phyloP scores from a whole-genome alignment of 2,329 filamentous ascomycete genomes.

The Lasiodiplodia gonubiensis region DNA sequence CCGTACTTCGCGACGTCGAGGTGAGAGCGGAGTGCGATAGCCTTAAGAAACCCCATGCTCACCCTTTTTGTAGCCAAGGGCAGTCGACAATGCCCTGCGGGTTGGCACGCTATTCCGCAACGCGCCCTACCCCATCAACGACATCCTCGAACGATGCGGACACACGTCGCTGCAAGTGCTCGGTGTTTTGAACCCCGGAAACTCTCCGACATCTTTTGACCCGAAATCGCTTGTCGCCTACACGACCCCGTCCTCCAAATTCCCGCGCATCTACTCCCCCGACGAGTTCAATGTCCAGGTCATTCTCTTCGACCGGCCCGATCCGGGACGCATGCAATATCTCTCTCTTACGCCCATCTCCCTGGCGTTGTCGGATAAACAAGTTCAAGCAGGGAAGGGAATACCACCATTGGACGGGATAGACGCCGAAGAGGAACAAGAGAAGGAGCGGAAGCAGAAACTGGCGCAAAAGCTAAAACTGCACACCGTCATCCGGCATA shows the following conservation, averaged over 20 bases:
- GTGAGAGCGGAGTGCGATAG: slow-evolving; percentile 57
- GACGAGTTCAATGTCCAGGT: slow-evolving; percentile 77
- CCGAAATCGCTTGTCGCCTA: slow-evolving; percentile 67
- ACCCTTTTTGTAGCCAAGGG: slow-evolving; percentile 62
- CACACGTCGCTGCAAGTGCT: slow-evolving; percentile 83
- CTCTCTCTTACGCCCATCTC: slow-evolving; percentile 90
- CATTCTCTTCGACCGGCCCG: slow-evolving; percentile 85
- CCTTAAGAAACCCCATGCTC: neutral
- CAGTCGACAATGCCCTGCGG: slow-evolving; percentile 86
- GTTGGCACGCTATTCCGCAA: slow-evolving; percentile 82
- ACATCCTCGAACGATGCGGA: slow-evolving; percentile 85
- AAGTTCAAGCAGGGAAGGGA: slow-evolving; percentile 46
- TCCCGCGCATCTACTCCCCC: slow-evolving; percentile 76
- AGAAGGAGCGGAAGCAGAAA: slow-evolving; percentile 65
- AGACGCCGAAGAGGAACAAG: slow-evolving; percentile 74
- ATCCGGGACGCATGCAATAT: slow-evolving; percentile 92
- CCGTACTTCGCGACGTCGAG: slow-evolving; percentile 88
- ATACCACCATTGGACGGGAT: slow-evolving; percentile 58
- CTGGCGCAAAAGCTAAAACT: slow-evolving; percentile 86
- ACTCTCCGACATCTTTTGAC: slow-evolving; percentile 60
- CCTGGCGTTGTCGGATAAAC: slow-evolving; percentile 74
- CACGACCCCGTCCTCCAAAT: slow-evolving; percentile 54
- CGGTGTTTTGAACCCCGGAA: slow-evolving; percentile 74
- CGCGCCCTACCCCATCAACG: slow-evolving; percentile 76
- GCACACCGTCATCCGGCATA: slow-evolving; percentile 81